Base-by-base conservation (phyloP, 2,329 filamentous ascomycete genomes). In the Penicillium sp. region DNA sequence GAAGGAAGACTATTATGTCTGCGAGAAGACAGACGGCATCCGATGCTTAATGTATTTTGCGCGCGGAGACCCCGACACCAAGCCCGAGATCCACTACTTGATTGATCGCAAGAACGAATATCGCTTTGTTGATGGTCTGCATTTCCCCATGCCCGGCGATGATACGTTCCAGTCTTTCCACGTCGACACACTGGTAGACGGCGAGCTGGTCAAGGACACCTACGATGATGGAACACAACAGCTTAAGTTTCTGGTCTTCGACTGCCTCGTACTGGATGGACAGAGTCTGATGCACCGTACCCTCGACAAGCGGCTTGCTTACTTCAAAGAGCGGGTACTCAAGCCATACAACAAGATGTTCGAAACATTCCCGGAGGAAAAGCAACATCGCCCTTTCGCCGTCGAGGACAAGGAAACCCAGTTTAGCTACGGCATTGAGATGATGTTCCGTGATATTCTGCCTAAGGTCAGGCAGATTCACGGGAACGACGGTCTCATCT, bases 71-170 rank as follows among this genome's bases (percentile, higher is more conserved):
- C 67, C 68, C 17, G 72, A 78, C 7, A 87, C 88, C 67, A 77
- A 85, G 34, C 69, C 77, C 5, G 91, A 95, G 69, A 82, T 87
- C 20, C 89, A 94, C 68, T 97, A 96, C 76, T 81, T 99, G 50
- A 96, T 99, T 75, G 93, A 99, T 75, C 91, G 94, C 68, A 96
- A 92, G 76, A 97, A 99, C 76, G 91, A 97, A 71, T 99, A 94
- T 78, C 96, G 93, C 83, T 91, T 83, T 67, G 84, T 97, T 54
- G 82, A 84, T 24, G 80, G 82, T 55, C 81, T 97, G 20, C 91
- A 96, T 71, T 92, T 97, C 62, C 94, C 94, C 0, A 78, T 88
- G 18, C 84, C 84, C 30, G 78, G 82, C 36, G 82, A 89, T 59
- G 76, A 78, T 0, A 80, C 83, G 9, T 77, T 74, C 55, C 74